phyloP scores from a whole-genome alignment of 495 filamentous ascomycete species.

The Tetracladium setigerum region DNA sequence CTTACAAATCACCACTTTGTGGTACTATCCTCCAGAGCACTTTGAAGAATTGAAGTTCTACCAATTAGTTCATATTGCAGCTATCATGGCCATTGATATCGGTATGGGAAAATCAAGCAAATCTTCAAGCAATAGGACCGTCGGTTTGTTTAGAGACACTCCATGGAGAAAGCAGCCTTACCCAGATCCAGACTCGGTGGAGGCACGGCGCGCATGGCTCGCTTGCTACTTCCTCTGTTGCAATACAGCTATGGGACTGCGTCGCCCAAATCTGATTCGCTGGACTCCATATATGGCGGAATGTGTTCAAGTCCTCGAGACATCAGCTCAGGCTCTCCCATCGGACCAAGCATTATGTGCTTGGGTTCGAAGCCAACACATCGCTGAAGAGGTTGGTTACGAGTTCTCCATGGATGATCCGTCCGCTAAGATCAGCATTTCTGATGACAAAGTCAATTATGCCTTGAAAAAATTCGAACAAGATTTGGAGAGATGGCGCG shows the following conservation, averaged over 20 bases:
- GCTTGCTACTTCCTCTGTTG: conserved; percentile 70
- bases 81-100: conserved; percentile 80
- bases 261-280: conserved; percentile 73
- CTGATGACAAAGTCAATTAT: conserved; percentile 67
- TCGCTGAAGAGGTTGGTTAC: conserved; percentile 72
- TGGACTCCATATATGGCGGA: conserved; percentile 85
- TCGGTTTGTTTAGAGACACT: conserved; percentile 36
- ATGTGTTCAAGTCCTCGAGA: conserved; percentile 66
- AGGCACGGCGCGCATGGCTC: conserved; percentile 72
- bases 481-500: conserved; percentile 62
- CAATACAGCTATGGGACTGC: conserved; percentile 68
- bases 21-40: conserved; percentile 78
- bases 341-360: conserved; percentile 69
- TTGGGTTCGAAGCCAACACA: conserved; percentile 66
- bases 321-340: conserved; percentile 58
- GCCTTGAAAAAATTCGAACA: conserved; percentile 68
- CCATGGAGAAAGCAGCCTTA: conserved; percentile 39
- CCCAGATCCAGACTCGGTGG: conserved; percentile 57
- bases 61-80: conserved; percentile 76
- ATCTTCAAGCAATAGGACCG: conserved; percentile 25
- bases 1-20: conserved; percentile 60
- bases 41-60: conserved; percentile 90
- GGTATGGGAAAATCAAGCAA: conserved; percentile 58
- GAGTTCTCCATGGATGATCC: conserved; percentile 75
- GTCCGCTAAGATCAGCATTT: conserved; percentile 52